phyloP scores from a whole-genome alignment of 371 early-diverging fungal species.

The Mortierella sp. region DNA sequence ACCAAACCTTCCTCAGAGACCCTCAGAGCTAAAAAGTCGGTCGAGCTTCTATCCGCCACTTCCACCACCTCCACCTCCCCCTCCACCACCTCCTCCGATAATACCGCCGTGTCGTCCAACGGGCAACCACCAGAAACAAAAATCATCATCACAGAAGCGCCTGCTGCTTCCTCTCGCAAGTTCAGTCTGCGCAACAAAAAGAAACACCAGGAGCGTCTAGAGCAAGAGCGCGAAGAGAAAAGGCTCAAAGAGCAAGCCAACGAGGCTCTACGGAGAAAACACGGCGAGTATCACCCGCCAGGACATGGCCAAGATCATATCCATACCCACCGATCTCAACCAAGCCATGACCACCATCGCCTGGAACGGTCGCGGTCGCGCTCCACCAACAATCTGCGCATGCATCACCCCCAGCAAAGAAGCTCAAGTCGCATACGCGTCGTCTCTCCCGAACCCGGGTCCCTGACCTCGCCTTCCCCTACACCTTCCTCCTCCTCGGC shows the following conservation, averaged over 20 bases:
- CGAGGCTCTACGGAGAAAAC: slow-evolving; percentile 44
- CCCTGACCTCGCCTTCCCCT: slow-evolving; percentile 15
- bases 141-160: background rate
- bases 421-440: slow-evolving; percentile 20
- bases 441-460: slow-evolving; percentile 21
- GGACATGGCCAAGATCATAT: slow-evolving; percentile 36
- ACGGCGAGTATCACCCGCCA: slow-evolving; percentile 45
- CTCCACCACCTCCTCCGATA: slow-evolving; percentile 4
- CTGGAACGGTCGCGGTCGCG: slow-evolving; percentile 30
- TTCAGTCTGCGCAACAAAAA: slow-evolving; percentile 27
- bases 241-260: slow-evolving; percentile 29
- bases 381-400: background rate
- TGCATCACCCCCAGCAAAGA: slow-evolving; percentile 8
- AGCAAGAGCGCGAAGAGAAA: slow-evolving; percentile 30
- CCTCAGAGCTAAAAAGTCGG: slow-evolving; percentile 13
- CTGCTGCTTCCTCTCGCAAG: slow-evolving; percentile 6
- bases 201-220: slow-evolving; percentile 25
- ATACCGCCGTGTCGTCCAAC: slow-evolving; percentile 6
- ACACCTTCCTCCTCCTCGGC: slow-evolving; percentile 25
- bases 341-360: slow-evolving; percentile 30
- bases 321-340: slow-evolving; percentile 34
- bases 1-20: slow-evolving; percentile 34
- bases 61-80: slow-evolving; percentile 5
- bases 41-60: background rate
- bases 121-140: background rate